Percentiles rank a stretch among this genome's conserved stretches.
These are phyloP conservation scores for Gryganskiella cystojenkinii DNA, from an alignment of 192 early-diverging fungal species.

Conservation along the genomic window DNA sequence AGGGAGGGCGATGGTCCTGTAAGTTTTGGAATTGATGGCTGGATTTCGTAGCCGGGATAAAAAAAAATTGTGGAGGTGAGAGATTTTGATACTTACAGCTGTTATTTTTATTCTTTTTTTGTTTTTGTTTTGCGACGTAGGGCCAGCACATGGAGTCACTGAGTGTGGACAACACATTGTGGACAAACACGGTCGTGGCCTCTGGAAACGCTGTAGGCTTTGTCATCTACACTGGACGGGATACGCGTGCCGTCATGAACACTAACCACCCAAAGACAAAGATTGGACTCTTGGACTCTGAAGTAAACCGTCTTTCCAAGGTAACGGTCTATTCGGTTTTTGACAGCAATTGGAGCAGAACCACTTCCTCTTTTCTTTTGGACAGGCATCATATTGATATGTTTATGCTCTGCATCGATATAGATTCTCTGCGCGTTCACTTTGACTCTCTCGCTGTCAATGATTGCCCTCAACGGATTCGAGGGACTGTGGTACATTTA, in stretches of 20 bases:
- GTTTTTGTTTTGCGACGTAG: conserved; percentile 1
- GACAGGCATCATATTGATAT: too few relatives aligned
- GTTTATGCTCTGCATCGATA: neutral
- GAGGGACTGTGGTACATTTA: conserved; percentile 92
- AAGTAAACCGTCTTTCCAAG: conserved; percentile 94
- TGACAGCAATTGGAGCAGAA: neutral
- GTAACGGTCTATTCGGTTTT: conserved; percentile 28
- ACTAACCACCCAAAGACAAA: conserved; percentile 93
- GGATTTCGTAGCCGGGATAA: neutral
- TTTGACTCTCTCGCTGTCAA: conserved; percentile 79
- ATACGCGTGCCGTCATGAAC: conserved; percentile 97
- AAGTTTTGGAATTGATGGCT: neutral
- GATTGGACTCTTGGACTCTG: conserved; percentile 87
- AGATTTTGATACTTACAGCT: neutral
- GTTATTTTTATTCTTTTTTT: neutral
- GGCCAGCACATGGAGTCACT: conserved; percentile 72
- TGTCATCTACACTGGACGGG: conserved; percentile 91
- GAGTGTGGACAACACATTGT: conserved; percentile 90
- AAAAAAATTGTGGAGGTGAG: neutral
- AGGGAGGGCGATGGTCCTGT: conserved; percentile 46
- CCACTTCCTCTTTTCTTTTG: neutral
- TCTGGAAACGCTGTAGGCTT: conserved; percentile 90
- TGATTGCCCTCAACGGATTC: conserved; percentile 93
- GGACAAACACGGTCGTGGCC: conserved; percentile 95
- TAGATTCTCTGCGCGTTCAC: conserved; percentile 91